These are phyloP conservation scores for Trypanosoma cruzi DNA, from an alignment of 208 protist genomes.

Conservation along the genomic window DNA sequence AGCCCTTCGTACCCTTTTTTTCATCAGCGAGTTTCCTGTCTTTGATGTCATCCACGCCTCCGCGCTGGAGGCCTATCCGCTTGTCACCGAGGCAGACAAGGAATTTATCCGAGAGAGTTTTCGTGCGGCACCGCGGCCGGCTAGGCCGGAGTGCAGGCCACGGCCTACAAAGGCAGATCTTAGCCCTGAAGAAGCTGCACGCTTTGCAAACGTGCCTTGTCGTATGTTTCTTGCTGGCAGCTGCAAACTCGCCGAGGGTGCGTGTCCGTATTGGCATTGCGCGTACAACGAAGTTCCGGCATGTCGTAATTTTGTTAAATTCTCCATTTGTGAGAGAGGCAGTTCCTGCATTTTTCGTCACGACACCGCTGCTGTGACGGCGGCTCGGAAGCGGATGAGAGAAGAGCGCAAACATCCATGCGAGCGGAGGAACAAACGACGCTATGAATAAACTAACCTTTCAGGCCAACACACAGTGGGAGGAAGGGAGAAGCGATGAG, in stretches of 20 bases:
- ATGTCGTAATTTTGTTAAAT: slow-evolving; percentile 62
- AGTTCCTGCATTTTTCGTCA: slow-evolving; percentile 77
- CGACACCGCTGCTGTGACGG: slow-evolving; percentile 46
- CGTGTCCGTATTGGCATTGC: slow-evolving; percentile 86
- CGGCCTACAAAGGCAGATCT: slow-evolving; percentile 52
- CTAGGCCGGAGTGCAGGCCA: slow-evolving; percentile 27
- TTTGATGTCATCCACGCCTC: slow-evolving; percentile 63
- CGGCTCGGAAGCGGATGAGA: slow-evolving; percentile 36
- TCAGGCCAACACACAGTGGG: background rate
- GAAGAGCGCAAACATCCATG: slow-evolving; percentile 26
- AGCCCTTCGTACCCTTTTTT: slow-evolving; percentile 77
- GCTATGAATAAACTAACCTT: background rate
- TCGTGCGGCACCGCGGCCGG: slow-evolving; percentile 34
- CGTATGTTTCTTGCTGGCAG: slow-evolving; percentile 59
- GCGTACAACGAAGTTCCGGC: slow-evolving; percentile 56
- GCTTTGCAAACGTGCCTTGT: slow-evolving; percentile 55
- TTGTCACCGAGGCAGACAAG: slow-evolving; percentile 80
- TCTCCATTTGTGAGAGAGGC: slow-evolving; percentile 58
- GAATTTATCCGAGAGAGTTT: slow-evolving; percentile 74
- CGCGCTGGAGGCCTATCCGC: slow-evolving; percentile 36
- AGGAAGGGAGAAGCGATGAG: background rate
- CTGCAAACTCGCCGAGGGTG: slow-evolving; percentile 44
- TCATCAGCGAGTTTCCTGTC: slow-evolving; percentile 87
- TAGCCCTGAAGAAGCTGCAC: slow-evolving; percentile 44
- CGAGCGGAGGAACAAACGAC: slow-evolving; percentile 4